These are phyloP conservation scores for Hortiboletus campestris DNA, from an alignment of 768 basidiomycete species.

Conservation along the genomic window DNA sequence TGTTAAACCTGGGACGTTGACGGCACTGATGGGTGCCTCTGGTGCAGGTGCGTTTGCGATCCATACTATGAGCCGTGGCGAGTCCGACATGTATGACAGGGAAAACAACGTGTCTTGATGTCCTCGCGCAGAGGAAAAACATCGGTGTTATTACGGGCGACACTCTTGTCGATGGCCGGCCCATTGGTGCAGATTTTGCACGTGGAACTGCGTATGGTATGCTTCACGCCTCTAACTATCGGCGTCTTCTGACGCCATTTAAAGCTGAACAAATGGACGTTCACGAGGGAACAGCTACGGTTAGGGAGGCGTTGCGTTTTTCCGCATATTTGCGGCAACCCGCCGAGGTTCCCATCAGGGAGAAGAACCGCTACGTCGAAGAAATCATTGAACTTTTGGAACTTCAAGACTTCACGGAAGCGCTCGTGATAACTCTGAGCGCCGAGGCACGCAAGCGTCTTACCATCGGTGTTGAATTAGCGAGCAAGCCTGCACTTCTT, in stretches of 20 bases:
- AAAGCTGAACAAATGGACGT: constrained; percentile 82
- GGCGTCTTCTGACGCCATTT: constrained; percentile 24
- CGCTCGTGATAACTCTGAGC: constrained; percentile 67
- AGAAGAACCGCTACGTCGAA: constrained; percentile 79
- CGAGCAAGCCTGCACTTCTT: constrained; percentile 53
- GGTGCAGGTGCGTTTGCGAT: constrained; percentile 55
- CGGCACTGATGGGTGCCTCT: constrained; percentile 85
- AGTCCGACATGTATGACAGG: constrained; percentile 37
- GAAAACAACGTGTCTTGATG: constrained; percentile 77
- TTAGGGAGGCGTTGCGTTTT: constrained; percentile 82
- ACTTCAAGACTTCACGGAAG: constrained; percentile 80
- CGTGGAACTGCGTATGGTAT: constrained; percentile 77
- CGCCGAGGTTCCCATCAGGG: constrained; percentile 56
- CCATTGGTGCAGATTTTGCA: constrained; percentile 55
- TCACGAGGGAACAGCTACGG: constrained; percentile 79
- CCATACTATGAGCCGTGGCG: constrained; percentile 2
- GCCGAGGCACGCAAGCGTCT: constrained; percentile 79
- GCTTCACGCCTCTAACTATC: constrained; percentile 22
- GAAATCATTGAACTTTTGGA: constrained; percentile 84
- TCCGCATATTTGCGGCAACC: constrained; percentile 85
- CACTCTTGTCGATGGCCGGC: constrained; percentile 62
- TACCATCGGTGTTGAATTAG: constrained; percentile 90
- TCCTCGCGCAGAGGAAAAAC: constrained; percentile 69
- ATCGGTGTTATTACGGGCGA: constrained; percentile 66
- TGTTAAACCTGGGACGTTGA: constrained; percentile 84